Percentiles rank a stretch among this genome's conserved stretches.
Conservation (phyloP, 305 asterid genomes). For the Fraxinus sp. region DNA sequence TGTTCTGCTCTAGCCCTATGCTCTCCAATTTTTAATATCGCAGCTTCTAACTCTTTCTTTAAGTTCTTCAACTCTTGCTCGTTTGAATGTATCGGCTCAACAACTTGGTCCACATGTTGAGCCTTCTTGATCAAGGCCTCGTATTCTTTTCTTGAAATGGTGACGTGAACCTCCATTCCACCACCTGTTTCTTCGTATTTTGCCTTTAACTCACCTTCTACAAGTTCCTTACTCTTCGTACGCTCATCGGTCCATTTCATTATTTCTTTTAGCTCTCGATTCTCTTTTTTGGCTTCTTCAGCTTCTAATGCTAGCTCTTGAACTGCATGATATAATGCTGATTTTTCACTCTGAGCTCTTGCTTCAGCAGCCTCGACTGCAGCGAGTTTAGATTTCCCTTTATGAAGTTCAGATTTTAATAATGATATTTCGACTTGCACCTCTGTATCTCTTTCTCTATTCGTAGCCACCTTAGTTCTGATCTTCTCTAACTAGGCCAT, state of each 20-base stretch:
- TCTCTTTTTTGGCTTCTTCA: conserved; percentile 45
- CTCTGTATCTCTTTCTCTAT: conserved; percentile 37
- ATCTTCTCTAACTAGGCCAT: conserved; percentile 36
- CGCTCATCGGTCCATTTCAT: conserved; percentile 16
- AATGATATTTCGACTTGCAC: conserved; percentile 50
- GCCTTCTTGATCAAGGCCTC: conserved; percentile 5
- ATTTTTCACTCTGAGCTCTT: conserved; percentile 43
- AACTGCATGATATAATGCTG: conserved; percentile 44
- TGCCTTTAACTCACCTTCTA: background rate
- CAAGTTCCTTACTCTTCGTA: background rate
- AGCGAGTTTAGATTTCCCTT: conserved; percentile 40
- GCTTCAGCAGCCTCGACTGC: conserved; percentile 53
- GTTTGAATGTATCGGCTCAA: background rate
- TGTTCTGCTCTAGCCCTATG: conserved; percentile 65
- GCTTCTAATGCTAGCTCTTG: conserved; percentile 51
- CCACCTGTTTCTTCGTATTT: conserved; percentile 1
- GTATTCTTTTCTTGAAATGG: conserved; percentile 24
- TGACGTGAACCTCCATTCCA: background rate
- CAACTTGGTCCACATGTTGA: background rate
- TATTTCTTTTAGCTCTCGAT: conserved; percentile 31
- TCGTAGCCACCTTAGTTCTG: background rate
- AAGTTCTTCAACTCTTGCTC: conserved; percentile 20
- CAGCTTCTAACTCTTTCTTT: conserved; percentile 47
- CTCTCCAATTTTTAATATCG: conserved; percentile 45
- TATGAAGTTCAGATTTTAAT: conserved; percentile 49